These are phyloP conservation scores for Termitomyces sp. DNA, from an alignment of 768 basidiomycete genomes.

Conservation along the genomic window DNA sequence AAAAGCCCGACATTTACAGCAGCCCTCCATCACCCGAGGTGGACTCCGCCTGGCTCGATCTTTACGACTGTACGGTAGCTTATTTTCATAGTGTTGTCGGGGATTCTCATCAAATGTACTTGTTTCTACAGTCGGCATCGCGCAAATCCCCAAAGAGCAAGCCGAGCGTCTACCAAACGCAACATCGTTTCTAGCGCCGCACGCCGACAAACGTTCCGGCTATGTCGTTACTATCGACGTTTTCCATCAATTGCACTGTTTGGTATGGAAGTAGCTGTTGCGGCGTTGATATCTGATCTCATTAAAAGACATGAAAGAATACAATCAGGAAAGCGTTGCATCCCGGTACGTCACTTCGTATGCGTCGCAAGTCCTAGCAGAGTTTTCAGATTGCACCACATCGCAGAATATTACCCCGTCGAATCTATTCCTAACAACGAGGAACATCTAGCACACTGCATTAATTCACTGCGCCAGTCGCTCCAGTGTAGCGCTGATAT, in stretches of 20 bases:
- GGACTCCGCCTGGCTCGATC: background rate
- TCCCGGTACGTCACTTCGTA: background rate
- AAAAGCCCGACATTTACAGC: background rate
- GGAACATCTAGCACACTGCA: background rate
- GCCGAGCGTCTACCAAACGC: background rate
- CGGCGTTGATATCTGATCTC: background rate
- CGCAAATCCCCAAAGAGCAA: background rate
- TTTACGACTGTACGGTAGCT: background rate
- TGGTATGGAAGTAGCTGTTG: background rate
- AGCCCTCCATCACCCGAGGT: background rate
- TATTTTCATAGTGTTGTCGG: background rate
- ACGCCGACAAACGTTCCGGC: background rate
- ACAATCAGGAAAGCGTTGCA: background rate
- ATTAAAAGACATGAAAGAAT: background rate
- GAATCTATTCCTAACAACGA: no score
- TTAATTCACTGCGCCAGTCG: background rate
- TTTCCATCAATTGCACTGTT: background rate
- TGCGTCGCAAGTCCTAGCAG: background rate
- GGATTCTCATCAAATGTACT: background rate
- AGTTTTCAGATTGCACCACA: background rate
- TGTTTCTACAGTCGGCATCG: no score
- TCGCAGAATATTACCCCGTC: background rate
- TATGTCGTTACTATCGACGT: background rate
- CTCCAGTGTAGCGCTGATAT: background rate
- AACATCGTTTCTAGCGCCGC: background rate